phyloP scores from a whole-genome alignment of 306 rosid species.

The Begonia masoniana region DNA sequence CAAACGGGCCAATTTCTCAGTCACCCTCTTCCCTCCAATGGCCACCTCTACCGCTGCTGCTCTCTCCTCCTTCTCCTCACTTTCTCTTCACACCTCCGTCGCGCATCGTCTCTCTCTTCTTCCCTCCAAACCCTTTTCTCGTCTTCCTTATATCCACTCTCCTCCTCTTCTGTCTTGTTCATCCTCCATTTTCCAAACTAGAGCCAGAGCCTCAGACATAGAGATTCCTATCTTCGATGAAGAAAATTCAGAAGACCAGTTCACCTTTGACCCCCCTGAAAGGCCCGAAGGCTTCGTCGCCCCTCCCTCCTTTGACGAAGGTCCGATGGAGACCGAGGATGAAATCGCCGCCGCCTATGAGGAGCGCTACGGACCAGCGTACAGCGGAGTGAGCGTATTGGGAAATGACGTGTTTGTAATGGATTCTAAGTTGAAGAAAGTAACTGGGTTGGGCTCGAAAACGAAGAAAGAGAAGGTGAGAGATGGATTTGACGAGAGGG shows the following conservation, averaged over 20 bases:
- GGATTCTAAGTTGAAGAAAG: slow-evolving; percentile 51
- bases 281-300: slow-evolving; percentile 56
- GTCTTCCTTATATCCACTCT: slow-evolving; percentile 3
- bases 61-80: slow-evolving; percentile 23
- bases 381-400: slow-evolving; percentile 53
- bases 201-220: slow-evolving; percentile 34
- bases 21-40: slow-evolving; percentile 38
- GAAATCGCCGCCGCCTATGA: slow-evolving; percentile 72
- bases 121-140: slow-evolving; percentile 10
- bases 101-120: slow-evolving; percentile 19
- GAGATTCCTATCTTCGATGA: slow-evolving; percentile 61
- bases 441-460: slow-evolving; percentile 41
- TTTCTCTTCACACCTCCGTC: slow-evolving; percentile 9
- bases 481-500: slow-evolving; percentile 92
- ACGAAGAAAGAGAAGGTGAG: slow-evolving; percentile 50
- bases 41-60: slow-evolving; percentile 34
- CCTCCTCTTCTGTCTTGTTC: slow-evolving; percentile 5
- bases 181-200: background rate
- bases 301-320: slow-evolving; percentile 63
- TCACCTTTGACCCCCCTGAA: slow-evolving; percentile 52
- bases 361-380: slow-evolving; percentile 69
- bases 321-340: slow-evolving; percentile 56
- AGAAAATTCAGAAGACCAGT: slow-evolving; percentile 31
- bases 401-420: slow-evolving; percentile 63
- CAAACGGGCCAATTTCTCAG: slow-evolving; percentile 4